Evolutionary conservation across 1,284 basidiomycete species (phyloP), one percentile per base, ranked within the genome.

Genomic region (Boletus sp.): DNA sequence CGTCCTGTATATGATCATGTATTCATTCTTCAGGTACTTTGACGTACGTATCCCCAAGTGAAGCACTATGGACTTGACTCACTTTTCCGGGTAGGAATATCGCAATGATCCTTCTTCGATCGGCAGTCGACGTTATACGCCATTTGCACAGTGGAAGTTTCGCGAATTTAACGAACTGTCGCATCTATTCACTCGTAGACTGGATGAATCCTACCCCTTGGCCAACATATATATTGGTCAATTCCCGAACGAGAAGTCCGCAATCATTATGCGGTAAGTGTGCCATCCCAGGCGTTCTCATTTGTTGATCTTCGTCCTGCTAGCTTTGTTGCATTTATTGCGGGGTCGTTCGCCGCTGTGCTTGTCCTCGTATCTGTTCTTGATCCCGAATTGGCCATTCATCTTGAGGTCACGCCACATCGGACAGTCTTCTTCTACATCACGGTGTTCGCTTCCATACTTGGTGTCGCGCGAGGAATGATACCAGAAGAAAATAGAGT

Each of bases 1-100:
- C 67, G 92, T 99, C 37, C 77, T 96, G n/a, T 99, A 98, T 74
- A 83, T 98, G 46, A 75, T 98, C 46, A 90, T 98, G 84, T 99
- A 97, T 74, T 98, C 95, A 1, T 99, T 99, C 83, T 99, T 99
- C 81, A 92, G 96, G 16, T 99, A 99, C 74, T 99, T 99, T 65
- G 96, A 98, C 80, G 94, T 93, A 53, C 56, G 83, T 69, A 31
- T 31, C 24, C 24, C 24, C 43, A 55, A 35, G 24, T 18, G 46
- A 61, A n/a, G 55, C 7, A 41, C n/a, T 15, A 31, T 16, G 29
- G 22, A 42, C 7, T 9, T 29, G 24, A 35, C 57, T 49, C 18
- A 61, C 31, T 27, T 56, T 54, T 18, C 63, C n/a, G 51, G 24
- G 37, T 42, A 97, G 94, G 95, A 99, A 80, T 98, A 98, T 70